A percentile compares a stretch with the other conserved stretches of the same genome.
phyloP scores from a whole-genome alignment of 148 eudicot genomes.

The Mesembryanthemum crystallinum region DNA sequence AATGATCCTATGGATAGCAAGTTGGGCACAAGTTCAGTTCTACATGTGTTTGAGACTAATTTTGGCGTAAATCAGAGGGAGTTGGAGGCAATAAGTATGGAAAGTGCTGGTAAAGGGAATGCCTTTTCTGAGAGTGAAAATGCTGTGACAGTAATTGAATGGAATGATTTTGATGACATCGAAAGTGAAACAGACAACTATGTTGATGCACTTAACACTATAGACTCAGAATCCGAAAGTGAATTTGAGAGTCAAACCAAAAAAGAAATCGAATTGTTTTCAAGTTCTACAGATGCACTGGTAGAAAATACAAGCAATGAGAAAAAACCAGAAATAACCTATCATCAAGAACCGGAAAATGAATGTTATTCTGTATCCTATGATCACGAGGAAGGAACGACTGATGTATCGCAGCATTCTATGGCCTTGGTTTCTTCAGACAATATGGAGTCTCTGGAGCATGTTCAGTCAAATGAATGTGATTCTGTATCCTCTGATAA shows the following conservation, averaged over 20 bases:
- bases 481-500: conserved; percentile 9
- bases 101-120: background rate
- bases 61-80: conserved; percentile 9
- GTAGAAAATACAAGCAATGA: conserved; percentile 26
- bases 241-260: conserved; percentile 55
- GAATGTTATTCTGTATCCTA: conserved; percentile 24
- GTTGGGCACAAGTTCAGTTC: conserved; percentile 12
- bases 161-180: conserved; percentile 52
- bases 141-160: conserved; percentile 21
- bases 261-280: conserved; percentile 29
- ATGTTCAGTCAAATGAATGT: conserved; percentile 25
- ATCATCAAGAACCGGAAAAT: conserved; percentile 23
- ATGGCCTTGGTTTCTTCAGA: conserved; percentile 15
- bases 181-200: conserved; percentile 86
- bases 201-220: conserved; percentile 85
- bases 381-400: conserved; percentile 13
- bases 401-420: conserved; percentile 9
- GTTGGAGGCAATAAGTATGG: background rate
- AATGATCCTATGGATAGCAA: conserved; percentile 40
- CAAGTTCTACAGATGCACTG: conserved; percentile 24
- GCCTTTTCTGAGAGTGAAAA: conserved; percentile 14
- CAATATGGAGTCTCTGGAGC: conserved; percentile 14
- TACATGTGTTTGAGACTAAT: conserved; percentile 14
- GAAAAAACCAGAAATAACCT: conserved; percentile 20
- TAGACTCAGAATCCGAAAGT: conserved; percentile 89